These are phyloP conservation scores for Curvularia lunata DNA, from an alignment of 2,329 filamentous ascomycete genomes.

Conservation along the genomic window DNA sequence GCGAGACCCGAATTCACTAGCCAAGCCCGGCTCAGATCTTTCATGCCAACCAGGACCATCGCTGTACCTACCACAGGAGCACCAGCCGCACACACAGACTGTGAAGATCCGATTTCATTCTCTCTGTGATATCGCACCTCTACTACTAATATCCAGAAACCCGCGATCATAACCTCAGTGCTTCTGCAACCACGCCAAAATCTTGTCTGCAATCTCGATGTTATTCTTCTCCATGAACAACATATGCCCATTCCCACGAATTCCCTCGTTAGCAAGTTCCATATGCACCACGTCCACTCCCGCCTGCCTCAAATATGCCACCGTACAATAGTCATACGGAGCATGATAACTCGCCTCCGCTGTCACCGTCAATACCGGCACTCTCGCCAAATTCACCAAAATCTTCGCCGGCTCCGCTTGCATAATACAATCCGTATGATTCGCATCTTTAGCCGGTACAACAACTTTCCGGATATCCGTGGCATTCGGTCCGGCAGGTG, in stretches of 20 bases:
- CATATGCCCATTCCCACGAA: conserved; percentile 61
- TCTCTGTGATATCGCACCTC: neutral
- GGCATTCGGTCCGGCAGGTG: conserved; percentile 33
- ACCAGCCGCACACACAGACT: neutral
- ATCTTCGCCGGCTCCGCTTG: conserved; percentile 51
- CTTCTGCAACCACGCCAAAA: conserved; percentile 1
- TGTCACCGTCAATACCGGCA: conserved; percentile 60
- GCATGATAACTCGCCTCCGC: conserved; percentile 62
- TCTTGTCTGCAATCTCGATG: conserved; percentile 14
- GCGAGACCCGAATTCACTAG: no score
- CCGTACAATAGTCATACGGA: conserved; percentile 62
- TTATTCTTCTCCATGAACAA: conserved; percentile 46
- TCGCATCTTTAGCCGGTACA: conserved; percentile 30
- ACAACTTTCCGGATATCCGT: conserved; percentile 29
- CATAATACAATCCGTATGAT: conserved; percentile 48
- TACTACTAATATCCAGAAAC: neutral
- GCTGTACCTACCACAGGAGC: no score
- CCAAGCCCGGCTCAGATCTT: no score
- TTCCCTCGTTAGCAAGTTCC: conserved; percentile 62
- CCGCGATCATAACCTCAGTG: neutral
- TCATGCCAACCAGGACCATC: no score
- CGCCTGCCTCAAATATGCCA: conserved; percentile 58
- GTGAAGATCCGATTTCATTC: neutral
- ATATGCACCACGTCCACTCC: conserved; percentile 34
- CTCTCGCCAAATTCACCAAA: conserved; percentile 56